phyloP scores from a whole-genome alignment of 2,329 filamentous ascomycete species.

The Diaporthe nobilis region DNA sequence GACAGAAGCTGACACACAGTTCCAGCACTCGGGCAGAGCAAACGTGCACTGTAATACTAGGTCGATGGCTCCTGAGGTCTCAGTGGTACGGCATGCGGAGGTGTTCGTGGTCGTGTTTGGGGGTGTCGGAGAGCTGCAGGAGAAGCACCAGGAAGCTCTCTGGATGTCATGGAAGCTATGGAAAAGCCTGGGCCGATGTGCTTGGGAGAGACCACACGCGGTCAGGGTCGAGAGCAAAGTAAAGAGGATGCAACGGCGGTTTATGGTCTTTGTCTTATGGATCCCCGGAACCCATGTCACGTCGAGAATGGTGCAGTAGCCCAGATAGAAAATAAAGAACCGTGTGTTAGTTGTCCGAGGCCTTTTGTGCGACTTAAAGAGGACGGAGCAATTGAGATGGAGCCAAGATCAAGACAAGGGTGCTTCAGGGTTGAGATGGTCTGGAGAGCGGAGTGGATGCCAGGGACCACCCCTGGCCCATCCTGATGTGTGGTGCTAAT shows the following conservation, averaged over 20 bases:
- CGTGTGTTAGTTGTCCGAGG: conserved; percentile 53
- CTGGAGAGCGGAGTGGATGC: conserved; percentile 52
- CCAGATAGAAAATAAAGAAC: conserved; percentile 39
- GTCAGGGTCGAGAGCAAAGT: conserved; percentile 9
- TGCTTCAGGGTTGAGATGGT: conserved; percentile 54
- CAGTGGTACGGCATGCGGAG: conserved; percentile 66
- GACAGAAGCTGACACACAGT: conserved; percentile 48
- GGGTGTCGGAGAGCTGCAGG: conserved; percentile 64
- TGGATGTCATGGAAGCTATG: conserved; percentile 38
- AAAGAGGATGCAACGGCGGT: conserved; percentile 43
- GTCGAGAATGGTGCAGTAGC: conserved; percentile 46
- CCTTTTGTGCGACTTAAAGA: conserved; percentile 66
- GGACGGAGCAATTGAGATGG: conserved; percentile 60
- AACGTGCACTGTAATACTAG: conserved; percentile 67
- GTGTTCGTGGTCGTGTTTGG: conserved; percentile 59
- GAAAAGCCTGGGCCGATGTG: conserved; percentile 22
- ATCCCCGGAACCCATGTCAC: conserved; percentile 35
- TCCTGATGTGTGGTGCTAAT: conserved; percentile 56
- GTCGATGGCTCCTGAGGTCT: conserved; percentile 60
- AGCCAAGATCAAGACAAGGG: conserved; percentile 55
- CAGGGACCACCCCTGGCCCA: conserved; percentile 53
- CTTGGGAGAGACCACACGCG: conserved; percentile 18
- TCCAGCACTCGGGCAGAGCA: conserved; percentile 61
- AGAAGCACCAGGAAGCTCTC: conserved; percentile 43
- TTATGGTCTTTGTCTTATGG: conserved; percentile 38